Base-by-base conservation (phyloP, 2,329 filamentous ascomycete species). In the Penicillium sp. region DNA sequence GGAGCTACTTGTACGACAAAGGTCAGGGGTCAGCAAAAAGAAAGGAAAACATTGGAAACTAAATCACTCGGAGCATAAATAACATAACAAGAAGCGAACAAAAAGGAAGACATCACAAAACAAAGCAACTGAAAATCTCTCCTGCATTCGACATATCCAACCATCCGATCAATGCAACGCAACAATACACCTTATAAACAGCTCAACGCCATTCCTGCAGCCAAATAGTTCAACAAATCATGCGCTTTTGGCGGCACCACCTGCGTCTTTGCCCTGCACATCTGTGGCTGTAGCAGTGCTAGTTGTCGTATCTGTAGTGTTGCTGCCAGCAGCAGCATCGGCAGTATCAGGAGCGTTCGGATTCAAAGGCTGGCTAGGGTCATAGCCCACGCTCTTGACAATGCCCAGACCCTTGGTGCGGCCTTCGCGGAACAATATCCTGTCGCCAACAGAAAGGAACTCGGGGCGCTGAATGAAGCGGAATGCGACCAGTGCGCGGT, bases 391-490 rank as follows among this genome's bases (percentile, higher is more conserved):
- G 40, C 85, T 83, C 72, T 96, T 97, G 50, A 99, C 91, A 61
- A 99, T 97, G 0, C 94, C 94, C 0, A 99, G 77, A 0, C 94
- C 94, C 77, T 97, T 97, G 0, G 94, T 99, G 60, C 91, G 83
- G 0, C 94, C 94, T 76, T 99, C 94, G 43, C 94, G 83, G 79
- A 99, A 99, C 18, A 99, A 77, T 30, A 99, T 83, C 21, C 93
- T 82, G 72, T 97, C 94, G 0, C 94, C 94, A 0, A 91, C 87
- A 0, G 86, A 88, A 12, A 99, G 76, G 64, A 96, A 99, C 75
- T 99, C 94, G 2, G 94, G 94, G 21, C 93, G 80, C 72, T 97
- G 94, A 3, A 97, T 88, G 68, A 99, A 99, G 9, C 88, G 86
- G 76, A 99, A 99, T 0, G 93, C 94, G 1, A 99, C 94, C 0